Evolutionary conservation across 2,329 filamentous ascomycete species (phyloP), one percentile per base, ranked within the genome.

Genomic region (Neonectria sp.): DNA sequence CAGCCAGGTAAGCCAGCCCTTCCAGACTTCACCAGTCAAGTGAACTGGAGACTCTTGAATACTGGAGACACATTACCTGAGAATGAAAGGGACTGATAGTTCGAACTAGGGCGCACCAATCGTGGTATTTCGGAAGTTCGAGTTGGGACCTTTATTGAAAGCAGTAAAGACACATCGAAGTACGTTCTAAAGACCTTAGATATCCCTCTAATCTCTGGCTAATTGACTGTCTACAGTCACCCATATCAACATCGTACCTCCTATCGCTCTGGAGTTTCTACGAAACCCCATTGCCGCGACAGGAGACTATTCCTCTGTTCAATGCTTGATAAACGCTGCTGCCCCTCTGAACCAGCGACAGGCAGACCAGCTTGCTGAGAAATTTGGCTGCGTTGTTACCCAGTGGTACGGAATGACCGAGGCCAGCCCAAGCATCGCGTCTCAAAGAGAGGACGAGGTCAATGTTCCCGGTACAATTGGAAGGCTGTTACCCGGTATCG

Each of bases 331-430:
- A n/a, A 63, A 63, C 25, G 60, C 60, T 13, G 60, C 60, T 25
- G 60, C 60, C 4, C 60, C 60, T 3, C 21, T 63, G 45, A 63
- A 63, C 45, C 60, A 57, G 33, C 53, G 52, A 4, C 60, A 63
- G 17, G 60, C 60, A 25, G 53, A 63, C 12, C 52, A 63, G 6
- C 53, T 63, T 9, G 56, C 52, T 4, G 27, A 33, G 21, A 35
- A 29, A 24, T 52, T 57, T 17, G 33, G 29, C 15, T 63, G 60
- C 24, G 60, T 37, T 12, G 60, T 63, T 5, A 63, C 60, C 9
- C 49, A 46, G 21, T 63, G 60, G 60, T 57, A 63, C 4, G 60
- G 60, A 3, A 63, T 63, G 60, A 63, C 60, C 7, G 60, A 63
- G 25, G 60, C 60, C 29, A 63, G 60, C 3, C 60, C 60, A 2